These are phyloP conservation scores for Chrysoporthe cubensis DNA, from an alignment of 2,329 filamentous ascomycete species.

Conservation along the genomic window DNA sequence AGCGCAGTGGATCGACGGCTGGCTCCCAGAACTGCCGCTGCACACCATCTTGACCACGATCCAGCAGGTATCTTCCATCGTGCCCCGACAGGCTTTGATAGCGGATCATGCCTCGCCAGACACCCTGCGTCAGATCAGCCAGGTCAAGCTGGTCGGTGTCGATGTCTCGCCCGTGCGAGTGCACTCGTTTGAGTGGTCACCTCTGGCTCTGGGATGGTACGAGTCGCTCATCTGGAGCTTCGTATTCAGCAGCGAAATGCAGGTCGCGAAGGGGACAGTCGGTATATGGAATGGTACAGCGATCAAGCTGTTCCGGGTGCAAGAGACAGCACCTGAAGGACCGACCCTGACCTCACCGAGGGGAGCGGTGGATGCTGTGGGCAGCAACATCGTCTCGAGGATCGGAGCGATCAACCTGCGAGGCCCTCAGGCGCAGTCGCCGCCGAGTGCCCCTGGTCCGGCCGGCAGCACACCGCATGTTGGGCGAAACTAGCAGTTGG, in stretches of 20 bases:
- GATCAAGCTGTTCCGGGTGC: constrained; percentile 87
- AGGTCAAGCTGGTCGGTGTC: constrained; percentile 69
- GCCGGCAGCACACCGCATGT: constrained; percentile 2
- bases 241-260: constrained; percentile 88
- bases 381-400: constrained; percentile 83
- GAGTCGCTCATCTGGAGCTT: constrained; percentile 93
- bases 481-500: constrained; percentile 7
- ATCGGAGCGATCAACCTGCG: constrained; percentile 81
- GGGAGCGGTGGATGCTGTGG: constrained; percentile 91
- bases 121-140: constrained; percentile 58
- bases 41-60: constrained; percentile 84
- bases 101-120: constrained; percentile 49
- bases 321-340: constrained; percentile 78
- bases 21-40: constrained; percentile 88
- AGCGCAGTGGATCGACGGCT: constrained; percentile 85
- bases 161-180: constrained; percentile 76
- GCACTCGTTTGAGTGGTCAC: constrained; percentile 94
- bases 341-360: constrained; percentile 83
- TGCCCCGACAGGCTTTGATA: constrained; percentile 56
- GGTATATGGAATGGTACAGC: constrained; percentile 93
- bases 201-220: constrained; percentile 90
- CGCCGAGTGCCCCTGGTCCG: neutral
- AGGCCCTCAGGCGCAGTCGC: constrained; percentile 37
- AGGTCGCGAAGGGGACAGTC: constrained; percentile 81
- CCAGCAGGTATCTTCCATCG: constrained; percentile 61